A percentile compares a stretch with the other conserved stretches of the same genome.
Evolutionary conservation across 768 basidiomycete genomes (phyloP).

Genomic region (Clavulina sp.): DNA sequence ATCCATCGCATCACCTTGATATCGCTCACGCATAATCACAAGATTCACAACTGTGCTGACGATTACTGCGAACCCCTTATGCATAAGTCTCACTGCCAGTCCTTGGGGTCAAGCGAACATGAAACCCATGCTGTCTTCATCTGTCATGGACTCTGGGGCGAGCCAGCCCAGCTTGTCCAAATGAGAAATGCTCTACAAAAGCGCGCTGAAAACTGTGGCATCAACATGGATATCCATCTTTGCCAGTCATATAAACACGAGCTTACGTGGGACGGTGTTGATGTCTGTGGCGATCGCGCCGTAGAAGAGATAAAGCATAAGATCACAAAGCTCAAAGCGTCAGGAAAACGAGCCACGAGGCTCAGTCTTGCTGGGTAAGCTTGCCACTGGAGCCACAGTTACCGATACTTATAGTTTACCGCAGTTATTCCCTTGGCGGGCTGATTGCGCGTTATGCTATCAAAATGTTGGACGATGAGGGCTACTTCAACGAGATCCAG

Average conservation of each 20-base stretch:
- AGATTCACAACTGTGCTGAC: too few relatives aligned
- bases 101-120: too few relatives aligned
- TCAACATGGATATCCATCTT: not conserved
- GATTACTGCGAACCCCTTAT: too few relatives aligned
- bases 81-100: too few relatives aligned
- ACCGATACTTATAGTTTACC: too few relatives aligned
- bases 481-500: not conserved
- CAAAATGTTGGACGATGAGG: not conserved
- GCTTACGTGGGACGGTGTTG: not conserved
- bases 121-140: not conserved
- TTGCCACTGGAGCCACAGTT: not conserved
- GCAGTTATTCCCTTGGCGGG: slow-evolving; percentile 1
- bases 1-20: too few relatives aligned
- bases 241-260: not conserved
- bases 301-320: not conserved
- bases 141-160: slow-evolving; percentile 3
- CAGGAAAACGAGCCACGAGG: too few relatives aligned
- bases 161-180: not conserved
- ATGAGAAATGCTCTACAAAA: not conserved
- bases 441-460: not conserved
- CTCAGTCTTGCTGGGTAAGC: slow-evolving; percentile 1
- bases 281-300: not conserved
- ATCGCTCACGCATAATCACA: too few relatives aligned
- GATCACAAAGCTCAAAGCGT: not conserved
- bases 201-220: not conserved